phyloP scores from a whole-genome alignment of 441 rosid genomes.

The Adansonia rubrostipa region DNA sequence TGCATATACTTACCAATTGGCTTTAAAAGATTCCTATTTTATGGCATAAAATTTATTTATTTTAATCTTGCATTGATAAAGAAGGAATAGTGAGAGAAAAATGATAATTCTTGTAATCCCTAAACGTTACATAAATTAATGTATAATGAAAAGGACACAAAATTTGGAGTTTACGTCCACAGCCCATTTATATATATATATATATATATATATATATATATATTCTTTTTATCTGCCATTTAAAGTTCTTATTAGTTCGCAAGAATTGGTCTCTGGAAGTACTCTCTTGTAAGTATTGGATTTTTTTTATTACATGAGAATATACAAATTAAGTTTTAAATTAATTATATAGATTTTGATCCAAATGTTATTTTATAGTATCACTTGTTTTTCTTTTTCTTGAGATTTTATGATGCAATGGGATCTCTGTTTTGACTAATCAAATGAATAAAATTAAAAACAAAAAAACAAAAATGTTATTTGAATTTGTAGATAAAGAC shows the following conservation, averaged over 20 bases:
- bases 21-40: no score
- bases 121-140: conserved; percentile 42
- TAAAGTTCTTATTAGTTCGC: not conserved
- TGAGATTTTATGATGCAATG: not conserved
- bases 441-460: not conserved
- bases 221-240: not conserved
- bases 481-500: not conserved
- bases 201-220: not conserved
- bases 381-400: not conserved
- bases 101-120: conserved; percentile 32
- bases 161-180: not conserved
- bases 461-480: not conserved
- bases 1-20: not conserved
- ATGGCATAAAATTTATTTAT: not conserved
- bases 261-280: conserved; percentile 11
- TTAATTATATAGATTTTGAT: not conserved
- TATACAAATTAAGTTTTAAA: not conserved
- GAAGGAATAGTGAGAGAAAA: not conserved
- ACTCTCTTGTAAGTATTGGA: not conserved
- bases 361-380: not conserved
- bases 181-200: not conserved
- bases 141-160: no score
- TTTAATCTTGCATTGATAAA: not conserved
- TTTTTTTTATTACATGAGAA: not conserved
- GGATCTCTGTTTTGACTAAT: not conserved